These are phyloP conservation scores for Ganoderma leucocontextum DNA, from an alignment of 1,284 basidiomycete species.

Conservation along the genomic window DNA sequence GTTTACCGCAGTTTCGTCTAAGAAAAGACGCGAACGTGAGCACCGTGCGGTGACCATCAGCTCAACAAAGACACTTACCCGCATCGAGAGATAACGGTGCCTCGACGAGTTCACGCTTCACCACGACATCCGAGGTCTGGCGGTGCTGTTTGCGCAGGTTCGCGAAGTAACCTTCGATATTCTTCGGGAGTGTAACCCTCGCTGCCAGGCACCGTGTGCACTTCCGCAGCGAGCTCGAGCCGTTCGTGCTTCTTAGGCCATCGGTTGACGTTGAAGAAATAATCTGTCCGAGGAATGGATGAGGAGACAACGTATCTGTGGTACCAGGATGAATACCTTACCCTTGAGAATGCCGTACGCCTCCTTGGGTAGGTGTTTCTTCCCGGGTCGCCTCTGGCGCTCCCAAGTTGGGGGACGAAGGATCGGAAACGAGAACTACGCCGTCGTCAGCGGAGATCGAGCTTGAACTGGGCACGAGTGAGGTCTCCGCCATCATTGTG, in stretches of 20 bases:
- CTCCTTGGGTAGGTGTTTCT: not conserved
- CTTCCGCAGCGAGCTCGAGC: not conserved
- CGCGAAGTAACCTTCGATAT: not conserved
- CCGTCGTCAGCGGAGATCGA: not conserved
- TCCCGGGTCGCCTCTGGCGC: not conserved
- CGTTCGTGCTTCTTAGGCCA: not conserved
- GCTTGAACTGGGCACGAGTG: not conserved
- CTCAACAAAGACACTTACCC: not conserved
- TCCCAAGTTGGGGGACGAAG: not conserved
- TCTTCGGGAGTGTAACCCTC: not conserved
- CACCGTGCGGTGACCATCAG: not conserved
- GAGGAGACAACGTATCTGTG: not conserved
- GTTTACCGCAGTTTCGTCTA: not conserved
- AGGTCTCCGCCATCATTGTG: not conserved
- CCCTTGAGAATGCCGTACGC: not conserved
- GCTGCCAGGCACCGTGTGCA: not conserved
- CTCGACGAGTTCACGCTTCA: slow-evolving; percentile 8
- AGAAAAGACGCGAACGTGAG: not conserved
- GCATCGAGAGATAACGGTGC: not conserved
- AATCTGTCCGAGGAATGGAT: not conserved
- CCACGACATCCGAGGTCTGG: not conserved
- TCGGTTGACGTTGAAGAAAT: not conserved
- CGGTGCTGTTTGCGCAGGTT: not conserved
- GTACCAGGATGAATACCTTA: not conserved
- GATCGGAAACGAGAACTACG: not conserved